Evolutionary conservation across 1,284 basidiomycete genomes (phyloP), one percentile per base, ranked within the genome.

Genomic region (Cryptococcus amylolentus): DNA sequence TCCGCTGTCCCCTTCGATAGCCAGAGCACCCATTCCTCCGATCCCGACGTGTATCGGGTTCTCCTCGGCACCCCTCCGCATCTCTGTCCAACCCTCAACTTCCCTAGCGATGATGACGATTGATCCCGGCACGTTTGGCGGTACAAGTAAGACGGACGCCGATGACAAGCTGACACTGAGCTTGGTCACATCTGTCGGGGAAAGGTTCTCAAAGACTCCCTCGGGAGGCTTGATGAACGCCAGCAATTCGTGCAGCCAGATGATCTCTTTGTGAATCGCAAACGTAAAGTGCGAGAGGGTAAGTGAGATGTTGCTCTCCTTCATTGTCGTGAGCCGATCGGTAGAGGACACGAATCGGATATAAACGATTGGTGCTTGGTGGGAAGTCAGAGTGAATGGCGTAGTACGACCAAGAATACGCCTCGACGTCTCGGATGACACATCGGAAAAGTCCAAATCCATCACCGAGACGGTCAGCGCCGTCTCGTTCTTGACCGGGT

Each of bases 171-270:
- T 82, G 18, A 93, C 58, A 6, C 80, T 78, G 28, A 98, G 78
- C 5, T 81, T 80, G 1, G 92, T 96, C 35, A 89, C 80, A 71
- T 98, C 94, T 59, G 84, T 93, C 0, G 95, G 95, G 20, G 92
- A 85, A 13, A 97, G 91, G 46, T 91, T 84, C 71, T 96, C 93
- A 70, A 98, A 98, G 0, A 89, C 88, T 85, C 89, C 93, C 48
- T 89, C 88, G 13, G 95, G 95, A 23, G 92, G 84, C 72, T 91
- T 91, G 31, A 82, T 79, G 68, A 95, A 94, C 1, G 59, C 55
- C 4, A 75, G 76, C 7, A 98, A 64, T 61, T 92, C 88, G 4
- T 79, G 66, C 4, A 85, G 73, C 84, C 89, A 89, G 8, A 75
- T 71, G 28, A 86, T 67, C 62, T 93, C 85, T 9, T 87, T 82